Base-by-base conservation (phyloP, 768 basidiomycete species). In the Phallus indusiatus region DNA sequence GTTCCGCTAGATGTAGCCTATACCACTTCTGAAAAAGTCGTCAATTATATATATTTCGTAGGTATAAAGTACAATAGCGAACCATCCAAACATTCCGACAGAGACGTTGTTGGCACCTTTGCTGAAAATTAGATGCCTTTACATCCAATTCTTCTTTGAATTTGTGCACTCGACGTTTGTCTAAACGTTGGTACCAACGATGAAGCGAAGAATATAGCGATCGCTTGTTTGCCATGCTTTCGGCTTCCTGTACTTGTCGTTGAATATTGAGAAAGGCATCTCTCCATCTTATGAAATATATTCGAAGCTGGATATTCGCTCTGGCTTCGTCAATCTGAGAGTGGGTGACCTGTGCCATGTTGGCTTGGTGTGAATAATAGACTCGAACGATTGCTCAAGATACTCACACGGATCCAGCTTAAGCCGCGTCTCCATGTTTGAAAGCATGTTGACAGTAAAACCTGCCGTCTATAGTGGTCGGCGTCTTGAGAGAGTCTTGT, bases 111-210 rank as follows among this genome's bases (percentile, higher is more conserved):
- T 87, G 84, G 59, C 77, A 76, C 60, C 73, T 81, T 60, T 80
- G 80, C 62, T 80, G 81, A 35, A 86, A 72, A 11, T 70, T 67
- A 65, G 80, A 82, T 82, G 89, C 88, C 67, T 80, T 85, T 62
- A 72, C 64, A 28, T 86, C 84, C 86, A 89, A 89, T 54, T 80
- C 84, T 52, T 79, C 72, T 33, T 83, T 78, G 85, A 85, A 88
- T 58, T 76, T 74, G 21, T 73, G 67, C 65, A 84, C 82, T 65
- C 78, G 75, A 64, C 76, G 82, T 64, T 81, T 76, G 62, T 76
- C 80, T 5, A 81, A 68, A 62, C 72, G 80, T 24, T 65, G 63
- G 60, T 75, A 78, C 90, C 90, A 93, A 2, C 69, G 53, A 8
- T 64, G 55, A 53, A 88, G 65, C 14, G 73, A 70, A 2, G 67